phyloP scores from a whole-genome alignment of 352 stramenopile genomes.

The Globisporangium barbulae region DNA sequence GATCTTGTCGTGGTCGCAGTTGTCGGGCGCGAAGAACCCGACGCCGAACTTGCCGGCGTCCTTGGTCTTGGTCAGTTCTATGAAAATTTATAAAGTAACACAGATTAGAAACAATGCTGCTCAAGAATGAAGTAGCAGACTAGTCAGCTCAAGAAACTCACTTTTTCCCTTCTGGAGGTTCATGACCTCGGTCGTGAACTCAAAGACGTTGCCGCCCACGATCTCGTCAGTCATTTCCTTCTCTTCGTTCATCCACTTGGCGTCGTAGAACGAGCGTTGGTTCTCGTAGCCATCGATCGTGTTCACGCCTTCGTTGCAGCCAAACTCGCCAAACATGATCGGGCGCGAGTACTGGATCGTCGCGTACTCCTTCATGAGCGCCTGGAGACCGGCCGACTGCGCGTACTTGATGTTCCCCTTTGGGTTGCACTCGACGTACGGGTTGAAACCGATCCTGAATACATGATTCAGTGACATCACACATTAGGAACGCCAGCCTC shows the following conservation, averaged over 20 bases:
- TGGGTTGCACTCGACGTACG: slow-evolving; percentile 67
- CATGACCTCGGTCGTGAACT: slow-evolving; percentile 61
- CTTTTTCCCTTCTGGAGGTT: slow-evolving; percentile 34
- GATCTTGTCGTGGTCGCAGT: slow-evolving; percentile 57
- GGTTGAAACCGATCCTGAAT: slow-evolving; percentile 32
- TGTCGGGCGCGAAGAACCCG: slow-evolving; percentile 65
- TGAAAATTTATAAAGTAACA: neutral
- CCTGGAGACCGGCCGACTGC: slow-evolving; percentile 55
- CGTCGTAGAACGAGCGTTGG: slow-evolving; percentile 60
- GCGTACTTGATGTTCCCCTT: slow-evolving; percentile 46
- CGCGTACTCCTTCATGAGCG: slow-evolving; percentile 61
- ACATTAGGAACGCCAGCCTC: neutral
- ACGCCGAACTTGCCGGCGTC: slow-evolving; percentile 74
- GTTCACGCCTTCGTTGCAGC: slow-evolving; percentile 62
- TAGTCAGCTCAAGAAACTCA: slow-evolving; percentile 8
- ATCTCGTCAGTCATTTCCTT: slow-evolving; percentile 61
- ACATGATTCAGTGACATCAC: neutral
- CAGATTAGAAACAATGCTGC: neutral
- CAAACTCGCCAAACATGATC: slow-evolving; percentile 77
- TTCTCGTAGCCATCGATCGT: slow-evolving; percentile 70
- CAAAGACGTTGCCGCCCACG: slow-evolving; percentile 71
- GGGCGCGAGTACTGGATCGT: slow-evolving; percentile 45
- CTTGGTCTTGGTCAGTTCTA: slow-evolving; percentile 22
- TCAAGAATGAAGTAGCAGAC: neutral
- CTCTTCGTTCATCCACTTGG: slow-evolving; percentile 79